A percentile compares a stretch with the other conserved stretches of the same genome.
phyloP scores from a whole-genome alignment of 768 basidiomycete species.

The Tephrocybe sp. region DNA sequence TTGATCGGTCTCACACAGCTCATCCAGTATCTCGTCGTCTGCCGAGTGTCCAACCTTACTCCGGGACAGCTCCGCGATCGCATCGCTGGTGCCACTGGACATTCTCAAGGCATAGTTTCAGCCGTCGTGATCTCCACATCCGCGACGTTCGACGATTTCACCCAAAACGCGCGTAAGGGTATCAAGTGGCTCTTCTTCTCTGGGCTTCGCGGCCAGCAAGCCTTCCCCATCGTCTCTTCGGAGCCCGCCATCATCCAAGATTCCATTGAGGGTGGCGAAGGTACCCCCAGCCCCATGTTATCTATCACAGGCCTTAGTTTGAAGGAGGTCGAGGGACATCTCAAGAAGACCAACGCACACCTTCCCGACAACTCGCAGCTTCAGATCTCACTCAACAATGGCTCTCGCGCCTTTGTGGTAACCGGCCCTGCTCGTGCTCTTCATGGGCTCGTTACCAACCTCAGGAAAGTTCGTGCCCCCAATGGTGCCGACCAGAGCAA shows the following conservation, averaged over 20 bases:
- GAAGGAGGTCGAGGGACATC: slow-evolving; percentile 75
- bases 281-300: slow-evolving; percentile 91
- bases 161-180: slow-evolving; percentile 76
- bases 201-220: slow-evolving; percentile 89
- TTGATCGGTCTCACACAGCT: slow-evolving; percentile 97
- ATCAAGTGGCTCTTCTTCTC: slow-evolving; percentile 92
- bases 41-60: slow-evolving; percentile 68
- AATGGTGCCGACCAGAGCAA: slow-evolving; percentile 92
- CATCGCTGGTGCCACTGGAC: slow-evolving; percentile 88
- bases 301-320: slow-evolving; percentile 80
- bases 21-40: slow-evolving; percentile 83
- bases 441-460: slow-evolving; percentile 89
- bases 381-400: slow-evolving; percentile 89
- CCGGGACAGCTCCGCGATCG: slow-evolving; percentile 78
- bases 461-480: slow-evolving; percentile 88
- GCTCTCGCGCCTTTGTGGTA: slow-evolving; percentile 85
- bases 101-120: slow-evolving; percentile 95
- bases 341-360: slow-evolving; percentile 84
- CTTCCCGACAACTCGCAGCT: slow-evolving; percentile 78
- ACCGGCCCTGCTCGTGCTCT: slow-evolving; percentile 89
- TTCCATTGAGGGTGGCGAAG: slow-evolving; percentile 89
- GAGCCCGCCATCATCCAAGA: slow-evolving; percentile 88
- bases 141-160: slow-evolving; percentile 68
- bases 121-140: slow-evolving; percentile 89
- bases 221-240: slow-evolving; percentile 88